phyloP scores from a whole-genome alignment of 75 land plant genomes.

The Sequoiadendron giganteum region DNA sequence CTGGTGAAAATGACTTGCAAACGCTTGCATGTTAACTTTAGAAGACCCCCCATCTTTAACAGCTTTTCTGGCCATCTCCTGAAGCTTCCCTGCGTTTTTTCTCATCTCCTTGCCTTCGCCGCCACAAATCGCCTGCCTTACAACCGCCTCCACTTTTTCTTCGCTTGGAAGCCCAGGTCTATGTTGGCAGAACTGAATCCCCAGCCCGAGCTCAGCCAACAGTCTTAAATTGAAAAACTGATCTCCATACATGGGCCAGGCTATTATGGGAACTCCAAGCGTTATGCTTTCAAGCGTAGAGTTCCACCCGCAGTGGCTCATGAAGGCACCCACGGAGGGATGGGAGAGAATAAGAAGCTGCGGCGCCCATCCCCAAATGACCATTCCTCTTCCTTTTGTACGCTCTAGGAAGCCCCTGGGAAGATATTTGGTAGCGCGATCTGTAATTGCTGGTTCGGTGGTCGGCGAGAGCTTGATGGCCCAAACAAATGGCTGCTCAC shows the following conservation, averaged over 20 bases:
- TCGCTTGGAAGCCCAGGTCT: not conserved
- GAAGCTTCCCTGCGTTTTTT: not conserved
- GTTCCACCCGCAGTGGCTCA: not conserved
- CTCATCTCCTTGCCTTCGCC: not conserved
- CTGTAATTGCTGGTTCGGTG: not conserved
- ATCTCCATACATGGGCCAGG: not conserved
- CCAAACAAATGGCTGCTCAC: not conserved
- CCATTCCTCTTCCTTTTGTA: not conserved
- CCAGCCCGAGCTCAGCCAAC: not conserved
- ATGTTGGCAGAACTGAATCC: not conserved
- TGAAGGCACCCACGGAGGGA: not conserved
- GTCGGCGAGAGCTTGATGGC: not conserved
- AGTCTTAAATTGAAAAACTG: not conserved
- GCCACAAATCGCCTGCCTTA: not conserved
- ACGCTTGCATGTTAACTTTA: not conserved
- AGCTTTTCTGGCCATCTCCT: not conserved
- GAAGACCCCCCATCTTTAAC: not conserved
- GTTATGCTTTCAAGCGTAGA: not conserved
- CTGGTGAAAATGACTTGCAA: not conserved
- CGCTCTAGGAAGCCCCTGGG: not conserved
- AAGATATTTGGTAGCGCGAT: not conserved
- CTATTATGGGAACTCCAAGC: not conserved
- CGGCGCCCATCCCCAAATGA: not conserved
- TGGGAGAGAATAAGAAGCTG: not conserved
- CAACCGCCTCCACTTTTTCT: not conserved